Base-by-base conservation (phyloP, 306 rosid species). In the Aeschynomene evenia region DNA sequence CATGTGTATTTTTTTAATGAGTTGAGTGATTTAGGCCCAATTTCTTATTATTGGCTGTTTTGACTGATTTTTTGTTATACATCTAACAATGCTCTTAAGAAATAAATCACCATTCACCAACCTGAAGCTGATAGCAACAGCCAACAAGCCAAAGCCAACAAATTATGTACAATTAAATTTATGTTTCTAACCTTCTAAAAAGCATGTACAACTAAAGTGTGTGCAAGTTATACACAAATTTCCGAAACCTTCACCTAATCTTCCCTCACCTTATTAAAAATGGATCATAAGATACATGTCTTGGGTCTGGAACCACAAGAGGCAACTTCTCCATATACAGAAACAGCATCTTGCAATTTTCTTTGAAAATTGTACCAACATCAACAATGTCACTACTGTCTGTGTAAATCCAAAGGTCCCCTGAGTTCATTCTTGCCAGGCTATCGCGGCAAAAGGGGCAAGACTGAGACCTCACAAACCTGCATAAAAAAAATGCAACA, bases 391-490 rank as follows among this genome's bases (percentile, higher is more conserved):
- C 98, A 48, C 72, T 66, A 66, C 36, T 83, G 54, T 90, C 96
- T 28, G 85, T 82, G 80, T 78, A 88, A 64, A 90, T 78, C 98
- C 98, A 93, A 45, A 90, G 96, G 80, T 93, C 98, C 6, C 84
- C 84, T 0, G 93, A 86, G 79, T 85, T 43, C 2, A 88, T 85
- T 78, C 98, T 86, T 78, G 82, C 70, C 33, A 93, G 86, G 80
- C 91, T 83, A 72, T 84, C 96, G 53, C 98, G 83, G 75, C 98
- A 93, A 72, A 92, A 93, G 73, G 98, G 98, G 69, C 98, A 93
- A 16, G 96, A 93, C 40, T 79, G 85, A 52, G 96, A 93, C 63
- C 98, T 83, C 18, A 54, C 65, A 45, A 66, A 85, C 98, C 98
- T 92, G 83, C 51, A 70, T 50, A 12, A 48, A 76, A 54, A 37